Percentiles rank a stretch among this genome's conserved stretches.
Evolutionary conservation across 306 rosid genomes (phyloP).

Genomic region (Elaeagnus macrophylla): DNA sequence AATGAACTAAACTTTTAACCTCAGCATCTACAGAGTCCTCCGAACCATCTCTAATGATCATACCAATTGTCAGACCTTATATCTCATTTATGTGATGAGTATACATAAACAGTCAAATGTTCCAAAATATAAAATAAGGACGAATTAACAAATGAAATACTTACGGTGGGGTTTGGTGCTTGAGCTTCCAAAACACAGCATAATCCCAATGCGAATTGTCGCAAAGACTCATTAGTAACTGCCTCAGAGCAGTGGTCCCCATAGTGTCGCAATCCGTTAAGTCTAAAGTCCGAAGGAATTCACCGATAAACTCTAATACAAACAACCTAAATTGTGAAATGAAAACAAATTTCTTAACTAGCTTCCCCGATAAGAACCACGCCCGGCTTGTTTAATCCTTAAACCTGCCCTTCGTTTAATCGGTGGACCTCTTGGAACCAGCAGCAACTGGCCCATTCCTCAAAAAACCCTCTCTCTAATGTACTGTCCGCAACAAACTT

Average conservation of each 20-base stretch:
- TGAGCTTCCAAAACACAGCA: conserved; percentile 92
- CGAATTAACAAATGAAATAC: conserved; percentile 1
- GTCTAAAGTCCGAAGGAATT: conserved; percentile 2
- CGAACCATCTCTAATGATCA: not conserved
- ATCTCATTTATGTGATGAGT: too few relatives aligned
- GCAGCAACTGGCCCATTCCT: conserved; percentile 47
- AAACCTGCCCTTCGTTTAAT: conserved; percentile 68
- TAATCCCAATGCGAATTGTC: conserved; percentile 59
- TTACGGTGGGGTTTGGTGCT: conserved; percentile 29
- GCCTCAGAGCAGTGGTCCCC: conserved; percentile 46
- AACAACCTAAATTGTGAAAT: conserved; percentile 16
- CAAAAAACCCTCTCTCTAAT: conserved; percentile 1
- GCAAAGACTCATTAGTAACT: conserved; percentile 64
- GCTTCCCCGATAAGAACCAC: conserved; percentile 88
- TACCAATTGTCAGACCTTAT: too few relatives aligned
- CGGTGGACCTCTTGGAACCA: conserved; percentile 56
- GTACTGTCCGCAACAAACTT: not conserved
- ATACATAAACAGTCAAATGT: too few relatives aligned
- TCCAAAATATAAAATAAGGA: not conserved
- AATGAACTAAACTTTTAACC: not conserved
- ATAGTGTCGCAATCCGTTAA: conserved; percentile 18
- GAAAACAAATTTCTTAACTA: conserved; percentile 31
- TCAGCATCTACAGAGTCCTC: not conserved
- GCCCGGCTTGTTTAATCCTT: conserved; percentile 78
- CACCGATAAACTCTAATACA: conserved; percentile 11